phyloP scores from a whole-genome alignment of 495 filamentous ascomycete species.

The Chaetomidium leptoderma region DNA sequence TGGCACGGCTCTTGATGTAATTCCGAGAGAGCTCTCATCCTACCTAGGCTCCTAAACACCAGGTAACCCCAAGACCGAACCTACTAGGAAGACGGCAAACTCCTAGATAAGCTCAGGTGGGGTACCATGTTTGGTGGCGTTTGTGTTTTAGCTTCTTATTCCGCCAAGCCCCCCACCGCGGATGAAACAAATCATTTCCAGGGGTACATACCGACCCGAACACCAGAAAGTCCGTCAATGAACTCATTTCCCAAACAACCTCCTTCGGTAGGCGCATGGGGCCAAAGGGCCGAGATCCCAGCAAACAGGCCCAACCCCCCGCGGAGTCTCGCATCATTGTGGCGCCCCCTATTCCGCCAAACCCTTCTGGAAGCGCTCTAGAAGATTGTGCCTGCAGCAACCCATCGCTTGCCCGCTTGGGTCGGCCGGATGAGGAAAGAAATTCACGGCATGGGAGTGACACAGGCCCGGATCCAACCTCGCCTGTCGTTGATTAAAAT shows the following conservation, averaged over 20 bases:
- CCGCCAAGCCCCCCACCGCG: background rate
- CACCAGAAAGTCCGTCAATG: background rate
- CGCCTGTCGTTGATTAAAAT: background rate
- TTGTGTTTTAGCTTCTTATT: background rate
- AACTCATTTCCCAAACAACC: constrained; percentile 5
- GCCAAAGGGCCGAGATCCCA: background rate
- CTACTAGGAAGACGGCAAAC: too few relatives aligned
- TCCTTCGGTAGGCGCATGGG: background rate
- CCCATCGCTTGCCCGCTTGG: constrained; percentile 2
- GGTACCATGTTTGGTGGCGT: background rate
- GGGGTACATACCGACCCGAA: background rate
- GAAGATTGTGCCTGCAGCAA: background rate
- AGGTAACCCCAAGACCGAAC: background rate
- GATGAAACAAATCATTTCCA: constrained; percentile 2
- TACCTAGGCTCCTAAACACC: too few relatives aligned
- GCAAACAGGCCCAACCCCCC: background rate
- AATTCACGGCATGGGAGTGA: background rate
- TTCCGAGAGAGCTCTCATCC: too few relatives aligned
- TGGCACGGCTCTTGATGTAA: too few relatives aligned
- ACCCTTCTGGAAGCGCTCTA: constrained; percentile 7
- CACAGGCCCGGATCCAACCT: background rate
- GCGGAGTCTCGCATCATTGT: background rate
- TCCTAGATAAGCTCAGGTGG: background rate
- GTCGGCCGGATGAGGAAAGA: background rate
- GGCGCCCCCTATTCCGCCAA: constrained; percentile 8